Evolutionary conservation across 441 rosid genomes (phyloP).

Genomic region (Francoa sonchifolia): DNA sequence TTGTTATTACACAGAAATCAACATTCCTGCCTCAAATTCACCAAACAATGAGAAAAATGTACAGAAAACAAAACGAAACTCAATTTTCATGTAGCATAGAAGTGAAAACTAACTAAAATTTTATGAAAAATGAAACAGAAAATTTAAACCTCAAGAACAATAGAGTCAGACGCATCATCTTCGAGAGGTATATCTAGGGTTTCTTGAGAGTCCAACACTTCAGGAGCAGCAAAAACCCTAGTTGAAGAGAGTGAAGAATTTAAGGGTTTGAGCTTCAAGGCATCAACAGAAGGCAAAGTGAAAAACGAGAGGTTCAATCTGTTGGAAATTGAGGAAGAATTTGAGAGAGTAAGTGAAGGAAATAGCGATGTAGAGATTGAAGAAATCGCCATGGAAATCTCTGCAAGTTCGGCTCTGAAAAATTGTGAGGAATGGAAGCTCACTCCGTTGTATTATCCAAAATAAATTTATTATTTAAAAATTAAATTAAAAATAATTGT

Average conservation of each 20-base stretch:
- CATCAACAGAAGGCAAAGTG: conserved; percentile 21
- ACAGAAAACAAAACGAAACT: not conserved
- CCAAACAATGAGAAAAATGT: not conserved
- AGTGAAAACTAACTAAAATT: not conserved
- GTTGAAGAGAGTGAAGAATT: conserved; percentile 21
- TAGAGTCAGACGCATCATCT: conserved; percentile 16
- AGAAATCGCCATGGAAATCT: conserved; percentile 38
- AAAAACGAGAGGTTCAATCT: conserved; percentile 24
- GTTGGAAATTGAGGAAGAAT: conserved; percentile 22
- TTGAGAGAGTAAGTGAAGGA: conserved; percentile 30
- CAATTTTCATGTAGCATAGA: no score
- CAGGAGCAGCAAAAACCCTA: conserved; percentile 48
- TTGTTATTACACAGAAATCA: not conserved
- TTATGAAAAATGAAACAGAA: not conserved
- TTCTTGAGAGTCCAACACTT: conserved; percentile 36
- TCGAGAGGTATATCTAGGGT: conserved; percentile 20
- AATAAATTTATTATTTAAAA: not conserved
- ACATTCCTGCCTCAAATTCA: not conserved
- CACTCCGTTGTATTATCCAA: not conserved
- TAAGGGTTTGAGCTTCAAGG: conserved; percentile 19
- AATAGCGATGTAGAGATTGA: conserved; percentile 35
- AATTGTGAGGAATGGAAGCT: no score
- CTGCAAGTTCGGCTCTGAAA: not conserved
- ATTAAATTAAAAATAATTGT: no score
- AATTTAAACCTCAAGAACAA: conserved; percentile 16